Evolutionary conservation across 208 protist species (phyloP), one percentile per base, ranked within the genome.

Genomic region (Phytomonas sp.): DNA sequence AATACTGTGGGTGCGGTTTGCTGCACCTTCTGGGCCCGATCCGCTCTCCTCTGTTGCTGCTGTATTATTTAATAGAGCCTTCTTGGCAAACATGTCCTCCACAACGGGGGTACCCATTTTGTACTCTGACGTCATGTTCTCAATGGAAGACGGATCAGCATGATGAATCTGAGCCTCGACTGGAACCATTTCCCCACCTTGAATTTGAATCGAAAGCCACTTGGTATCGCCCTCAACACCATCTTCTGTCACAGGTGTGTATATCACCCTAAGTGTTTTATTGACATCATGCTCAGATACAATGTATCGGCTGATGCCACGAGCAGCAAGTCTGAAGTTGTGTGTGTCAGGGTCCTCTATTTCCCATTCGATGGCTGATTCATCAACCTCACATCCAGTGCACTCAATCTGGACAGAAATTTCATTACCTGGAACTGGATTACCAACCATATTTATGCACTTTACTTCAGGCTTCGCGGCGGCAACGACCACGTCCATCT

Each of bases 191-290:
- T 76, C 6, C 59, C 66, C 72, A 20, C 63, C 71, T 60, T 69
- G 59, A n/a, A 87, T 46, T 53, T 81, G 71, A 62, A 92, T 80
- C 51, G 84, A 83, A 76, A 73, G 79, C 70, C 73, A 88, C 75
- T 85, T 87, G 15, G 85, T 64, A 67, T 88, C 88, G 61, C 92
- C 90, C 67, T 73, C 11, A 13, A 62, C 43, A 62, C 92, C 92
- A 66, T 97, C 90, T 67, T 79, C 82, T 61, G 90, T 82, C 23
- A 95, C 79, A 23, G 92, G 92, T 13, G 82, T 92, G 79, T 96
- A 95, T n/a, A 80, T 92, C 15, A 93, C 85, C 37, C 73, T 78
- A 30, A 97, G 76, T 78, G 79, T 83, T 78, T 87, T 89, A 66
- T 85, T 83, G n/a, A 73, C 67, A 66, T 95, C 92, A n/a, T 79